Conservation (phyloP, 208 protist genomes). For the Porcisia deanei region DNA sequence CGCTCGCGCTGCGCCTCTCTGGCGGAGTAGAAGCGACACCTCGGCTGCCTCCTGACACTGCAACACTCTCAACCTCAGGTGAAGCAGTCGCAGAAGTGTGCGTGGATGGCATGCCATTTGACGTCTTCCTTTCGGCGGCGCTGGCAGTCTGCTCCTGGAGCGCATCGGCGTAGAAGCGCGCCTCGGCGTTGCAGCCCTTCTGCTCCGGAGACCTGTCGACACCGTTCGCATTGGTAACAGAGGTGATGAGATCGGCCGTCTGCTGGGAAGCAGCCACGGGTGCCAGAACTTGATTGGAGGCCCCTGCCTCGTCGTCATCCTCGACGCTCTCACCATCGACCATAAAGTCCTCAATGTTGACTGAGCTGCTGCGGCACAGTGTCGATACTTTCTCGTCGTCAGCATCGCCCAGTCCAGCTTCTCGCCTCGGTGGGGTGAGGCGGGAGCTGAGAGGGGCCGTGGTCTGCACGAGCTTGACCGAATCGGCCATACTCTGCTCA, state of each 20-base stretch:
- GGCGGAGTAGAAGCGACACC: neutral
- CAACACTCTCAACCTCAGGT: neutral
- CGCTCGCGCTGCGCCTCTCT: neutral
- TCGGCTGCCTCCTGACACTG: neutral
- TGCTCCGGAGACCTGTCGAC: neutral
- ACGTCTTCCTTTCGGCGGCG: conserved; percentile 25
- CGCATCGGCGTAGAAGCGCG: conserved; percentile 43
- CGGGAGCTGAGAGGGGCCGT: conserved; percentile 1
- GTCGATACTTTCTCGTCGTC: conserved; percentile 33
- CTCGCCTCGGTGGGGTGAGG: neutral
- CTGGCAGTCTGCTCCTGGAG: conserved; percentile 41
- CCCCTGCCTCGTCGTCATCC: neutral
- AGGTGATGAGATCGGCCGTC: neutral
- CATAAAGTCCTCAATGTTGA: conserved; percentile 44
- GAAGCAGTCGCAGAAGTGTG: neutral
- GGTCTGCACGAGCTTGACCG: neutral
- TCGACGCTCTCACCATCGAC: conserved; percentile 28
- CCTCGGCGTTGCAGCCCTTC: conserved; percentile 14
- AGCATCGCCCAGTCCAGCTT: conserved; percentile 24
- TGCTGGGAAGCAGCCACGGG: neutral
- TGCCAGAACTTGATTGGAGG: neutral
- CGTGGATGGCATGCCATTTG: conserved; percentile 12
- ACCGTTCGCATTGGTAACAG: neutral
- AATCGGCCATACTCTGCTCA: conserved; percentile 13
- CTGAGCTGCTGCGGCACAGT: conserved; percentile 29